Percentiles rank a stretch among this genome's conserved stretches.
Evolutionary conservation across 805 yeast genomes (phyloP).

Genomic region (Kuraishia borneana): DNA sequence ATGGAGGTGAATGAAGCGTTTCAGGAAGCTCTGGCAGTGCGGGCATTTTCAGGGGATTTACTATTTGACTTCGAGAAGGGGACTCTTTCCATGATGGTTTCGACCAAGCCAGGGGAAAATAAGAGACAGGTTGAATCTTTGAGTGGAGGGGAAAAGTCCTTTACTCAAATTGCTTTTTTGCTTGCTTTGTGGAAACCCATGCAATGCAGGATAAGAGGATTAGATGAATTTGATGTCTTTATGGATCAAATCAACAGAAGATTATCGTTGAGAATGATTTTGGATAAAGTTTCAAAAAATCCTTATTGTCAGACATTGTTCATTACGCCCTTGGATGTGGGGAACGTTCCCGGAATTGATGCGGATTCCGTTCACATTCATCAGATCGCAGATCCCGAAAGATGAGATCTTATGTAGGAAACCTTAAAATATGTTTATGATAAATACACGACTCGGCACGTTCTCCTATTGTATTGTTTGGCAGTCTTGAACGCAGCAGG

Average conservation of each 20-base stretch:
- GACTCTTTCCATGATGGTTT: constrained; percentile 45
- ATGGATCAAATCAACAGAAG: constrained; percentile 92
- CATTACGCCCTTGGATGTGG: constrained; percentile 89
- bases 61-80: constrained; percentile 45
- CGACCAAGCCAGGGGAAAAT: constrained; percentile 46
- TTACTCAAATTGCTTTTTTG: constrained; percentile 79
- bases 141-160: constrained; percentile 96
- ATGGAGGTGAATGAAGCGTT: constrained; percentile 43
- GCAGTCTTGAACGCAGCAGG: no score
- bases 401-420: no score
- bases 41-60: constrained; percentile 70
- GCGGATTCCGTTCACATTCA: constrained; percentile 49
- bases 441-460: no score
- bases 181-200: constrained; percentile 89
- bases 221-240: constrained; percentile 95
- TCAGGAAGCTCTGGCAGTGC: constrained; percentile 42
- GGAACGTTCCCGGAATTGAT: constrained; percentile 51
- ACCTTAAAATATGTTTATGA: no score
- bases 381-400: constrained; percentile 31
- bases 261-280: constrained; percentile 63
- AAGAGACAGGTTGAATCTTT: constrained; percentile 68
- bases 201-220: constrained; percentile 78
- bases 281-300: constrained; percentile 52
- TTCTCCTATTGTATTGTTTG: not conserved
- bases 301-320: constrained; percentile 77